Base-by-base conservation (phyloP, 148 eudicot species). In the Linanthus parryae region DNA sequence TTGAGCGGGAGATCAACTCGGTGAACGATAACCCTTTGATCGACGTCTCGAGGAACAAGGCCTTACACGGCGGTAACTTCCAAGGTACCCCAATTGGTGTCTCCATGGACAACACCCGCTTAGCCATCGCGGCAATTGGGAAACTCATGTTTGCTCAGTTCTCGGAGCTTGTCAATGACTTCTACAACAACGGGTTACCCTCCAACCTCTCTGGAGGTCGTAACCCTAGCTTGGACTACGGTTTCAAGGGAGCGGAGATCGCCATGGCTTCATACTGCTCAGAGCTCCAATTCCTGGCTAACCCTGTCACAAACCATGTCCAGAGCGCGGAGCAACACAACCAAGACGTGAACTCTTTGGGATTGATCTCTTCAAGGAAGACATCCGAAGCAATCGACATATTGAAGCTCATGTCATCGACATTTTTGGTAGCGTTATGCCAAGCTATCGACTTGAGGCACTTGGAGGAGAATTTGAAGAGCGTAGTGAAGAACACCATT, bases 211-310 rank as follows among this genome's bases (percentile, higher is more conserved):
- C 96, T 3, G 96, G 80, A 0, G 80, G 96, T 15, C 44, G 96
- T 5, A 81, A 88, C 55, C 96, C 96, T 0, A 84, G 94, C 56
- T 54, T 88, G 78, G 96, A 88, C 56, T 88, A 88, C 20, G 96
- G 96, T 0, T 88, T 88, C 70, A 88, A 88, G 62, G 96, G 96
- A 0, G 72, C 84, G 0, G 96, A 88, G 35, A 84, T 88, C 10
- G 96, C 96, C 24, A 88, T 88, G 96, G 96, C 96, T 5, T 66
- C 96, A 0, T 88, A 88, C 61, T 88, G 96, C 52, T 88, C 96
- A 0, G 96, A 88, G 46, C 80, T 88, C 3, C 96, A 88, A 29
- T 81, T 73, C 44, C 58, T 88, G 7, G 96, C 76, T 0, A 88
- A 88, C 61, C 96, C 96, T 0, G 96, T 88, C 7, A 88, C 96